Evolutionary conservation across 805 yeast species (phyloP).

Genomic region (Cyberlindnera meyerae): DNA sequence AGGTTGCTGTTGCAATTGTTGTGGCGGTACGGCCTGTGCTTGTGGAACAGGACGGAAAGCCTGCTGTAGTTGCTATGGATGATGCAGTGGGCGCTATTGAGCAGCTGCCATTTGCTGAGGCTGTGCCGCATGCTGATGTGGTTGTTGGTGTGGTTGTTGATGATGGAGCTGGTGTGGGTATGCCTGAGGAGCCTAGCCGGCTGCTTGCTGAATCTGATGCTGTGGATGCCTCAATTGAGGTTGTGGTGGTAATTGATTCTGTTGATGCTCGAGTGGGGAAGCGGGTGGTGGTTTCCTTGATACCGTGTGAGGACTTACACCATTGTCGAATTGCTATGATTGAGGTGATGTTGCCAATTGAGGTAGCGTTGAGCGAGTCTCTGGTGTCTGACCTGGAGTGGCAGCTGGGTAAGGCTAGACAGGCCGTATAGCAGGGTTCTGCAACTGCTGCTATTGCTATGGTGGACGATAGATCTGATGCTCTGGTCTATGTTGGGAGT

Average conservation of each 20-base stretch:
- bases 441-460: slow-evolving; percentile 2
- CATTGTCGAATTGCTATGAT: too few species aligned
- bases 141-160: slow-evolving; percentile 8
- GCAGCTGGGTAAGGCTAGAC: too few species aligned
- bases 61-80: slow-evolving; percentile 5
- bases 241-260: slow-evolving; percentile 4
- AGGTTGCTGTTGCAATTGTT: slow-evolving; percentile 19
- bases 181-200: slow-evolving; percentile 1
- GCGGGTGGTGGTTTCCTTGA: too few species aligned
- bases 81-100: slow-evolving; percentile 4
- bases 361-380: too few species aligned
- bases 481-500: slow-evolving; percentile 1
- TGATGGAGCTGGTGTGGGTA: slow-evolving; percentile 18
- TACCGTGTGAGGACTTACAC: too few species aligned
- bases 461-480: neutral
- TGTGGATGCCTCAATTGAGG: slow-evolving; percentile 15
- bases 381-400: too few species aligned
- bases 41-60: slow-evolving; percentile 8
- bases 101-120: too few species aligned
- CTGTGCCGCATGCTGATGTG: slow-evolving; percentile 1
- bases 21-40: slow-evolving; percentile 11
- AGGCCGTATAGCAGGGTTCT: too few species aligned
- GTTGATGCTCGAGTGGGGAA: too few species aligned
- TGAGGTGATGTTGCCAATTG: too few species aligned
- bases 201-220: slow-evolving; percentile 19